Percentiles rank a stretch among this genome's conserved stretches.
Conservation (phyloP, 1,284 basidiomycete species). For the Irpex sp. region DNA sequence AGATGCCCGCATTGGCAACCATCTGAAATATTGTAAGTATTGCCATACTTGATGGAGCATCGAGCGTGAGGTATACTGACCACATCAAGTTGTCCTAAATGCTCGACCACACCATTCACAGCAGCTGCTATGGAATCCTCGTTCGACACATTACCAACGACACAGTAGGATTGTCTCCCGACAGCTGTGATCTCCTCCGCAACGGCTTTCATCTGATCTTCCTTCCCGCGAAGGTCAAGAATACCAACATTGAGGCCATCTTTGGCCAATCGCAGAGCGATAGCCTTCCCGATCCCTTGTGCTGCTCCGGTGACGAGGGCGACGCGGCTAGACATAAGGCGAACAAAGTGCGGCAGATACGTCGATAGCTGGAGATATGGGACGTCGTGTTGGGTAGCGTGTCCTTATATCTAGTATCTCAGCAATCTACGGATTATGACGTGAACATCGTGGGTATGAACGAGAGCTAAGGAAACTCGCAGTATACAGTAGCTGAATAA, state of each 20-base stretch:
- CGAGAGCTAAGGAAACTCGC: no score
- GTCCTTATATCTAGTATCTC: no score
- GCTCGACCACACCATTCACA: slow-evolving; percentile 17
- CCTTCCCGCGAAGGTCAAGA: slow-evolving; percentile 17
- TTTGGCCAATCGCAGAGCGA: slow-evolving; percentile 18
- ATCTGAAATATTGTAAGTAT: slow-evolving; percentile 16
- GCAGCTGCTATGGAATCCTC: slow-evolving; percentile 18
- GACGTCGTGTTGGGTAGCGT: no score
- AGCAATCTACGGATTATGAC: no score
- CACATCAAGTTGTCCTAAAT: slow-evolving; percentile 19
- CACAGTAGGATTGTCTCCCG: slow-evolving; percentile 11
- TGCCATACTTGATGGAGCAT: no score
- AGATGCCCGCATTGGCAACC: slow-evolving; percentile 32
- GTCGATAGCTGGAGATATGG: not conserved
- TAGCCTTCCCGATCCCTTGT: slow-evolving; percentile 22
- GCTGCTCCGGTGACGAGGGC: slow-evolving; percentile 23
- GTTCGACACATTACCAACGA: slow-evolving; percentile 16
- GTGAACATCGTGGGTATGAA: no score
- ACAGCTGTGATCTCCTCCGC: slow-evolving; percentile 15
- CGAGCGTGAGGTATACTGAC: slow-evolving; percentile 3
- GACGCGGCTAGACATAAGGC: slow-evolving; percentile 5
- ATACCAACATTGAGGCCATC: slow-evolving; percentile 22
- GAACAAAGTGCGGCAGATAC: not conserved
- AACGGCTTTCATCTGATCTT: slow-evolving; percentile 8
- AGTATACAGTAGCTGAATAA: no score